Evolutionary conservation across 2,329 filamentous ascomycete species (phyloP).

Genomic region (Chaetomium olivaceum): DNA sequence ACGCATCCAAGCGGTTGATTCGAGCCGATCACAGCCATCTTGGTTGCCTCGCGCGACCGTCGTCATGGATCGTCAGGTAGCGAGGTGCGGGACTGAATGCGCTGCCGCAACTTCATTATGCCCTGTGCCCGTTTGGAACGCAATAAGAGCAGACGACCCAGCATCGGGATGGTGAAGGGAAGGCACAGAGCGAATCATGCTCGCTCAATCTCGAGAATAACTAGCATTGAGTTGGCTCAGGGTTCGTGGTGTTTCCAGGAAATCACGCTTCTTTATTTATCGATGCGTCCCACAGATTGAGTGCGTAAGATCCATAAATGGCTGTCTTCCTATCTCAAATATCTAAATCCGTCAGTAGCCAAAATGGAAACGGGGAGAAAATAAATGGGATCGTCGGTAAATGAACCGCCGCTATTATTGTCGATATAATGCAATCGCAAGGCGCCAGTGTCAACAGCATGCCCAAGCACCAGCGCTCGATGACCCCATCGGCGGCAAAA

Average conservation of each 20-base stretch:
- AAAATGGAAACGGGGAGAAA: constrained; percentile 13
- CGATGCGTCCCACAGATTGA: constrained; percentile 15
- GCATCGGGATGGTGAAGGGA: constrained; percentile 7
- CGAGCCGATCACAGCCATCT: constrained; percentile 17
- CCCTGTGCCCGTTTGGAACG: constrained; percentile 9
- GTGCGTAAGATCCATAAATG: constrained; percentile 15
- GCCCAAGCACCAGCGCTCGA: background rate
- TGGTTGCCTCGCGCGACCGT: constrained; percentile 11
- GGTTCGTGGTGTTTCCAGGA: constrained; percentile 16
- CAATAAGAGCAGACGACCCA: constrained; percentile 4
- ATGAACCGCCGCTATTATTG: constrained; percentile 9
- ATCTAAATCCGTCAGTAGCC: constrained; percentile 15
- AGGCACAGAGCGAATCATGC: constrained; percentile 24
- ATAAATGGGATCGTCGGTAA: background rate
- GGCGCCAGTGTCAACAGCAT: constrained; percentile 12
- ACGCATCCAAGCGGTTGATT: constrained; percentile 1
- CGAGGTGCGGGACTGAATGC: constrained; percentile 23
- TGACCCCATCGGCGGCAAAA: background rate
- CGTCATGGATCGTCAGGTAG: constrained; percentile 22
- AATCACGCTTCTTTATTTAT: constrained; percentile 23
- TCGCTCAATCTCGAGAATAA: constrained; percentile 20
- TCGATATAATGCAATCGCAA: constrained; percentile 21
- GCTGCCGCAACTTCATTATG: constrained; percentile 19
- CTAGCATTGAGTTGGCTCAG: constrained; percentile 30
- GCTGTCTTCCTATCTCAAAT: background rate